Evolutionary conservation across 345 rosid genomes (phyloP).

Genomic region (Gossypium mustelinum): DNA sequence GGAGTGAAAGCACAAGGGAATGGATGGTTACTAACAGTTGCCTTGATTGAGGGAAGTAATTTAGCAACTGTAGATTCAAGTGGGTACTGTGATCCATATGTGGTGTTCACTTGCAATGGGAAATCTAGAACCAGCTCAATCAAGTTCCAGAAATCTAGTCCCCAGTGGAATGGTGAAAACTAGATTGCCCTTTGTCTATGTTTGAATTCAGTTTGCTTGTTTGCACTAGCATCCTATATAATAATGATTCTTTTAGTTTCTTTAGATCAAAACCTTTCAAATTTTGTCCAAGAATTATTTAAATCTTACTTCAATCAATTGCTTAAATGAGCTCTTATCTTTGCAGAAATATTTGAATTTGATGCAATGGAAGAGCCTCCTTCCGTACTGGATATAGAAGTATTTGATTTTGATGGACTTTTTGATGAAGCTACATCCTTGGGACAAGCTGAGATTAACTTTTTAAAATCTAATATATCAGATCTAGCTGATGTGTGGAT

Average conservation of each 20-base stretch:
- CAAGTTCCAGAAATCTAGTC: slow-evolving; percentile 84
- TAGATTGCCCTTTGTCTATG: slow-evolving; percentile 10
- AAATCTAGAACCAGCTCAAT: slow-evolving; percentile 88
- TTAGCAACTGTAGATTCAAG: slow-evolving; percentile 89
- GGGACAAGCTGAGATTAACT: slow-evolving; percentile 83
- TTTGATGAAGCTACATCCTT: slow-evolving; percentile 80
- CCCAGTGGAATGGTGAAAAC: slow-evolving; percentile 86
- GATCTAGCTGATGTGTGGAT: slow-evolving; percentile 92
- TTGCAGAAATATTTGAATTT: slow-evolving; percentile 94
- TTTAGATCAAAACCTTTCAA: slow-evolving; percentile 12
- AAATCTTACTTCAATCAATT: slow-evolving; percentile 11
- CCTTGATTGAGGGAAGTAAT: slow-evolving; percentile 78
- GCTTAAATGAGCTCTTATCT: slow-evolving; percentile 6
- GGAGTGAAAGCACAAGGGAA: slow-evolving; percentile 97
- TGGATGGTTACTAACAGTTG: slow-evolving; percentile 96
- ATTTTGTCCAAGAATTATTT: slow-evolving; percentile 10
- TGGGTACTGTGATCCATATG: slow-evolving; percentile 90
- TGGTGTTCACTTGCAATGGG: slow-evolving; percentile 90
- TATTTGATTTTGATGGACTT: slow-evolving; percentile 91
- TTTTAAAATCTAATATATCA: slow-evolving; percentile 72
- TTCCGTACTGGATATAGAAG: slow-evolving; percentile 83
- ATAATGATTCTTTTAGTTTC: neutral
- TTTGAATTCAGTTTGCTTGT: slow-evolving; percentile 18
- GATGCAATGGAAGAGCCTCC: slow-evolving; percentile 99
- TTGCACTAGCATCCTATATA: neutral